Base-by-base conservation (phyloP, 2,329 filamentous ascomycete species). In the Escovopsis weberi region DNA sequence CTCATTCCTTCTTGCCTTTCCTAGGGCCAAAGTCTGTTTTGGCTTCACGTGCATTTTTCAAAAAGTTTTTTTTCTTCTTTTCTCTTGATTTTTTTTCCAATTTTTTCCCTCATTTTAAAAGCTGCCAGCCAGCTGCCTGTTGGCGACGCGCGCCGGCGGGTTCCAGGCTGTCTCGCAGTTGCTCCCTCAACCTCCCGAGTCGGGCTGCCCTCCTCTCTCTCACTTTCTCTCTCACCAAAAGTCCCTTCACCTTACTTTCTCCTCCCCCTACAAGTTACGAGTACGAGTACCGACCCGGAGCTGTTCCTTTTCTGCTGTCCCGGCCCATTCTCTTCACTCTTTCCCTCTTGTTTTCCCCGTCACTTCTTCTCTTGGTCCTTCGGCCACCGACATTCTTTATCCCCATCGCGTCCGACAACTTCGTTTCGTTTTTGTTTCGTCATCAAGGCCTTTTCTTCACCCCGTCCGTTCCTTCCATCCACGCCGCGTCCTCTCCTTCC, bases 201-300 rank as follows among this genome's bases (percentile, higher is more conserved):
- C 23, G 23, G 23, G 23, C 23, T 23, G 23, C 23, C 23, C 53
- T 50, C 53, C 52, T 54, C 50, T 47, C 19, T 41, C 18, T 37
- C 33, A 39, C 23, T 2, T 23, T 23, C 23, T 23, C 23, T 40
- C 40, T 43, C 41, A 37, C 37, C 39, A 15, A 26, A 18, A 36
- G 36, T 35, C 33, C 36, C 33, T 36, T 45, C 26, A 26, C 19
- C 30, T 43, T 26, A 28, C 36, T 39, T 41, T 32, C 28, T 33
- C 41, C 39, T 43, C 30, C 39, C 38, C 19, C 15, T 15, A 15
- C 15, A 15, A 15, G 15, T 15, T 15, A 15, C 15, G 15, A 15
- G 15, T 15, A 15, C 15, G 15, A 15, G 15, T 38, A 32, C 43
- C 28, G 36, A 26, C 26, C 23, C 23, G 23, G 23, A 23, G 23